Percentiles rank a stretch among this genome's conserved stretches.
Evolutionary conservation across 495 filamentous ascomycete species (phyloP).

Genomic region (Chaetomidium leptoderma): DNA sequence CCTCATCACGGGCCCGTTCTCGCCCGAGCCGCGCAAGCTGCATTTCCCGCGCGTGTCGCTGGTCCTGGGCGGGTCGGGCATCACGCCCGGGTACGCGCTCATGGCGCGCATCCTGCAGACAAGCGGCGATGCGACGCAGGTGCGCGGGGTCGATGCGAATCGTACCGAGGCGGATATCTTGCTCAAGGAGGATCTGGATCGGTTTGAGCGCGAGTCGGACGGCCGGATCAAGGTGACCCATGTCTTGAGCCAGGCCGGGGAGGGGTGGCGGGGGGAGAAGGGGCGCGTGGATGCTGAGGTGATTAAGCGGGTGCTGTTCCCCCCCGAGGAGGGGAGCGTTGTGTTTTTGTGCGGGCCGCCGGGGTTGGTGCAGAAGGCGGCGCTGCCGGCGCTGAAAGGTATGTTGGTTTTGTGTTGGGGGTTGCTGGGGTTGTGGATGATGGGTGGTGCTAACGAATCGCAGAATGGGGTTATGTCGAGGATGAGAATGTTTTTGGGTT

Average conservation of each 20-base stretch:
- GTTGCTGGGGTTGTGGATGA: neutral
- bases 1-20: neutral
- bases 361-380: constrained; percentile 5
- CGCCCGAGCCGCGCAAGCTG: constrained; percentile 28
- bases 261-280: constrained; percentile 27
- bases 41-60: constrained; percentile 26
- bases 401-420: neutral
- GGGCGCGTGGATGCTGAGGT: neutral
- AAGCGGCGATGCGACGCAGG: constrained; percentile 44
- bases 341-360: constrained; percentile 15
- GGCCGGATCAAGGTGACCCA: constrained; percentile 46
- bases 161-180: constrained; percentile 65
- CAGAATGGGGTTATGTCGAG: constrained; percentile 14
- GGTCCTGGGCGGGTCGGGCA: constrained; percentile 53
- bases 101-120: constrained; percentile 52
- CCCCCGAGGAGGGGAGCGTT: constrained; percentile 7
- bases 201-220: constrained; percentile 38
- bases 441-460: neutral
- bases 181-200: constrained; percentile 49
- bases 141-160: constrained; percentile 57
- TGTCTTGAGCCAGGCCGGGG: constrained; percentile 36
- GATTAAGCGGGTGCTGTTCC: constrained; percentile 8
- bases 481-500: constrained; percentile 15
- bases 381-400: constrained; percentile 12
- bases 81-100: constrained; percentile 56